Percentiles rank a stretch among this genome's conserved stretches.
These are phyloP conservation scores for Elaeagnus macrophylla DNA, from an alignment of 306 rosid species.

Conservation along the genomic window DNA sequence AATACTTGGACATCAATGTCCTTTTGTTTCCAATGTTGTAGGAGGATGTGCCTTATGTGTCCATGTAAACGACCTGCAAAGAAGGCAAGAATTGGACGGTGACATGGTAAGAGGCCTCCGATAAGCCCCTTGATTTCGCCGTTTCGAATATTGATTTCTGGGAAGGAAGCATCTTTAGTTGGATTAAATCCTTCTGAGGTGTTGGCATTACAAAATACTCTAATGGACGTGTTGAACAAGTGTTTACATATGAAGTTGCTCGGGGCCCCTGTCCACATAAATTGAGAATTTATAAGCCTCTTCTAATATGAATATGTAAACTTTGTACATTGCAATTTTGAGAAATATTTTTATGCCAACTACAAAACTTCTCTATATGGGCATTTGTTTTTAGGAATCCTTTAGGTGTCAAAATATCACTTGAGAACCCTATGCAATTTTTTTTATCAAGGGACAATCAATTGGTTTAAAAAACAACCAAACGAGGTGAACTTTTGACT, in stretches of 20 bases:
- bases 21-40: slow-evolving; percentile 31
- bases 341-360: no score
- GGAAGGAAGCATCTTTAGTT: slow-evolving; percentile 35
- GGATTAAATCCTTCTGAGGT: slow-evolving; percentile 39
- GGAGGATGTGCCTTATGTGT: slow-evolving; percentile 25
- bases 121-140: slow-evolving; percentile 28
- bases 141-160: slow-evolving; percentile 30
- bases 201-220: slow-evolving; percentile 39
- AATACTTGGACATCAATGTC: slow-evolving; percentile 33
- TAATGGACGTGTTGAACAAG: slow-evolving; percentile 32
- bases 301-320: no score
- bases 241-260: slow-evolving; percentile 22
- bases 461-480: no score
- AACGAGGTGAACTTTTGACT: no score
- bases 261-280: slow-evolving; percentile 26
- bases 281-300: not conserved
- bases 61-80: slow-evolving; percentile 37
- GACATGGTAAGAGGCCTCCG: slow-evolving; percentile 27
- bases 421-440: no score
- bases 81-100: slow-evolving; percentile 32
- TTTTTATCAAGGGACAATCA: no score
- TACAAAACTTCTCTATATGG: no score
- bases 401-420: no score
- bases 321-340: no score
- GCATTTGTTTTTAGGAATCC: no score